Evolutionary conservation across 257 asterid genomes (phyloP).

Genomic region (Solanum chiquidenum): DNA sequence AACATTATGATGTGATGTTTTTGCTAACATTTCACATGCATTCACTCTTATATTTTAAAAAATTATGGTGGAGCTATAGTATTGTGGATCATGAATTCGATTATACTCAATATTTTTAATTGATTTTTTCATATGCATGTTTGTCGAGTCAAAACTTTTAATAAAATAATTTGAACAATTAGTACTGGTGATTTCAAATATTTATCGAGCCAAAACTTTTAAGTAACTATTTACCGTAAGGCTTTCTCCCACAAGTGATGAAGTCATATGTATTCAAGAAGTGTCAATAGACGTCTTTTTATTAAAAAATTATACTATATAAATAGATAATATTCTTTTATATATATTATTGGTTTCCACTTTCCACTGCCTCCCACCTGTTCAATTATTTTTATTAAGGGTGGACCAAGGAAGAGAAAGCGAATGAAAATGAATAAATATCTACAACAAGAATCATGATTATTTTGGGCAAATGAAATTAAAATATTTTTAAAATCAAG

Average conservation of each 20-base stretch:
- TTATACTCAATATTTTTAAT: neutral
- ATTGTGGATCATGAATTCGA: neutral
- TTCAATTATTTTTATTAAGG: too few relatives aligned
- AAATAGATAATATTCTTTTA: too few relatives aligned
- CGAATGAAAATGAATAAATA: neutral
- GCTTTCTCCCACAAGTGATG: neutral
- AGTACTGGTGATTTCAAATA: neutral
- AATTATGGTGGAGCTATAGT: neutral
- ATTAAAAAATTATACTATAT: too few relatives aligned
- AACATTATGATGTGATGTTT: neutral
- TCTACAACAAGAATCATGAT: neutral
- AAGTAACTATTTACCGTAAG: too few relatives aligned
- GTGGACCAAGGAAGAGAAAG: neutral
- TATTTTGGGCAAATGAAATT: neutral
- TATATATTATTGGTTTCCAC: neutral
- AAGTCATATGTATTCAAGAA: neutral
- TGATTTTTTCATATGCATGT: neutral
- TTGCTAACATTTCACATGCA: neutral
- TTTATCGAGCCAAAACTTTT: neutral
- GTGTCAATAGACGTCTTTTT: neutral
- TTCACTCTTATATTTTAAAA: neutral
- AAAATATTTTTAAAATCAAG: neutral
- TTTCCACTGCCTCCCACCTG: neutral
- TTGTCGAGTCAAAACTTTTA: neutral
- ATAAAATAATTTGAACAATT: neutral